phyloP scores from a whole-genome alignment of 1,139 yeast genomes.

The Suhomyces taliae region DNA sequence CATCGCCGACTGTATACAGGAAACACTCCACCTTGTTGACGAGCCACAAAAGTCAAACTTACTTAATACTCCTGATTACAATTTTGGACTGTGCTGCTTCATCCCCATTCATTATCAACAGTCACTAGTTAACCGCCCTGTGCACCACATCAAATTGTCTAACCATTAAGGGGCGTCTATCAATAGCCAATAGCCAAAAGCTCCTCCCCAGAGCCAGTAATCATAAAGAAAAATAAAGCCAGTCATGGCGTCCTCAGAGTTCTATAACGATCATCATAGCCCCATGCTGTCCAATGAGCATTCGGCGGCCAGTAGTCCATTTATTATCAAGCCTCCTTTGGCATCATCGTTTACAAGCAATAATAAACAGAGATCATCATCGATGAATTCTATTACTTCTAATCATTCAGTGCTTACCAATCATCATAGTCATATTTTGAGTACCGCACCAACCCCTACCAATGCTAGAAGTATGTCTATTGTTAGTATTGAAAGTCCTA shows the following conservation, averaged over 20 bases:
- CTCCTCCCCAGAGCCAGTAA: not conserved
- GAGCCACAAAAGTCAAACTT: not conserved
- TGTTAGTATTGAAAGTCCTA: conserved; percentile 41
- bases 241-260: conserved; percentile 16
- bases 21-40: not conserved
- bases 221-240: not conserved
- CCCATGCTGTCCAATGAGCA: conserved; percentile 20
- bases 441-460: conserved; percentile 15
- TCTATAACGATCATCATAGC: conserved; percentile 19
- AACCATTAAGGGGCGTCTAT: too few species aligned
- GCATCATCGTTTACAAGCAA: conserved; percentile 15
- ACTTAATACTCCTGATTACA: too few species aligned
- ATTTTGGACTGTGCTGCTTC: too few species aligned
- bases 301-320: conserved; percentile 26
- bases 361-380: conserved; percentile 34
- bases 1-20: not conserved
- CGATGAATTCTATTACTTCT: conserved; percentile 30
- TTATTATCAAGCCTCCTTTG: conserved; percentile 19
- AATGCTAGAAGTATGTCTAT: conserved; percentile 37
- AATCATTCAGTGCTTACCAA: conserved; percentile 8
- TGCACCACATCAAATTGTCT: too few species aligned
- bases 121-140: too few species aligned
- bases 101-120: too few species aligned
- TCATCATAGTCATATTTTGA: conserved; percentile 2
- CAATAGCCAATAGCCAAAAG: not conserved